Evolutionary conservation across 345 rosid genomes (phyloP), one percentile per base, ranked within the genome.

Genomic region (Excoecaria agallocha): DNA sequence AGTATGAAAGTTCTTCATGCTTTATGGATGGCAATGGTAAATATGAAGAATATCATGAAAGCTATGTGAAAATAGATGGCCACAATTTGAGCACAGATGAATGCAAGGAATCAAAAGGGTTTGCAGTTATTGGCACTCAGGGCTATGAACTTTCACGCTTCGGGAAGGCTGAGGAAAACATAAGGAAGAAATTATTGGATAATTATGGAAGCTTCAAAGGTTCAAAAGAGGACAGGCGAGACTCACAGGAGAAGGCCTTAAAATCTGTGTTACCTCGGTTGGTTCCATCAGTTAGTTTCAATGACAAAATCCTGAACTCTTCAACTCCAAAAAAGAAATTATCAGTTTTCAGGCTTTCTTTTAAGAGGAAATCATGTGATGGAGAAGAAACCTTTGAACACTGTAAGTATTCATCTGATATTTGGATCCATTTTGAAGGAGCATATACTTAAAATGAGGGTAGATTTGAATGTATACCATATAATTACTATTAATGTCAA

Each of bases 1-100:
- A 91, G 76, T 86, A 84, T 77, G 91, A 87, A 79, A 79, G 89
- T 71, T 90, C 94, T 49, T 86, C 94, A 49, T 61, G 88, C 75
- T 74, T 86, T 56, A 66, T 83, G 59, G 90, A 91, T 71, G 86
- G 78, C 48, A 80, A 66, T 17, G 78, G 90, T 75, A 86, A 85
- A 54, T 88, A 88, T 61, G 90, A 90, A 88, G 90, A 88, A 76
- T 90, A 85, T 69, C 86, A 64, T 58, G 89, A 88, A 73, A 93
- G 94, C 73, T 86, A 74, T 64, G 70, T 89, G 76, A 85, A 84
- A 82, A 89, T 90, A 70, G 89, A 86, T 79, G 86, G 83, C 50
- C 77, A 80, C 24, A 84, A 78, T 66, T 30, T 68, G 1, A 58
- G 74, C 81, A 82, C 80, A 80, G 81, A 82, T 58, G 82, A 86